Evolutionary conservation across 176 grass and related monocot genomes (phyloP), one percentile per base, ranked within the genome.

Genomic region (Metroxylon sagu): DNA sequence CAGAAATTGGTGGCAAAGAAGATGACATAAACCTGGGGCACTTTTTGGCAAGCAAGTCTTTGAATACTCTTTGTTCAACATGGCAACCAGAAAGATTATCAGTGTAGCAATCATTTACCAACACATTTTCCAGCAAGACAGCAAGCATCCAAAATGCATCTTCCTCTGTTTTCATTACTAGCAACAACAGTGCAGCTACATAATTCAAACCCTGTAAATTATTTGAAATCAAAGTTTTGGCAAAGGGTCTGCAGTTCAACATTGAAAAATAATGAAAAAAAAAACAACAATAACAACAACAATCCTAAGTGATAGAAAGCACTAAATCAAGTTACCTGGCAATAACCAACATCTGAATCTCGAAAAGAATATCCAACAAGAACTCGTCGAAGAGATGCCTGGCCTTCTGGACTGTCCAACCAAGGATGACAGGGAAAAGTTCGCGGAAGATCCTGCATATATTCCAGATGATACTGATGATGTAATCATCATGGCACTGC

Each of bases 291-390:
- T 51, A 5, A 39, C 1, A 48, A 16, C 25, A 12, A 14, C 35
- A 10, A 18, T 4, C n/a, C 8, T 43, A 14, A 43, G 7, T 12
- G 10, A 43, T 7, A 43, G 31, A 35, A 35, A 43, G 35, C 8
- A 14, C 8, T 43, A 43, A 10, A 14, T 39, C 0, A 10, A 67
- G 29, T 55, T 55, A 98, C 93, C 84, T 98, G 93, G 67, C 87
- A 98, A 76, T 98, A 98, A 76, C 93, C 93, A 70, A 98, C 93
- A 88, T 98, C 84, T 57, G 87, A 92, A 79, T 98, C 93, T 63
- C 93, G 78, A 56, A 98, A 98, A 8, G 93, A 98, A 67, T 98
- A 98, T 6, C 76, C 93, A 25, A 83, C 87, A 77, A 98, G 93
- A 56, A 98, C 93, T 23, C 87, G 73, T 16, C 93, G 79, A 61